A percentile compares a stretch with the other conserved stretches of the same genome.
Evolutionary conservation across 306 rosid species (phyloP).

Genomic region (Quillaja saponaria): DNA sequence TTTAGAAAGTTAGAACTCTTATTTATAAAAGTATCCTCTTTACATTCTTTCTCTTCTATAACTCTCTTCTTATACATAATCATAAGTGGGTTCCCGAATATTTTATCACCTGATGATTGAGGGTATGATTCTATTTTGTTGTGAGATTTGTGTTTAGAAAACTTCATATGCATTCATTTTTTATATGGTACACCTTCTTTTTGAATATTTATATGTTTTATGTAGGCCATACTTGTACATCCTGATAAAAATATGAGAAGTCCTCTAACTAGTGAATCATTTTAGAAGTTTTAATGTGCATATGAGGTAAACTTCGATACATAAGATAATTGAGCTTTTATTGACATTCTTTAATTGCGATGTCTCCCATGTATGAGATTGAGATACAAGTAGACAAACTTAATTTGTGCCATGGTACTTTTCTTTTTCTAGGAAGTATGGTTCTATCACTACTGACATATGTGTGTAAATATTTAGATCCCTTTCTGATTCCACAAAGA

Average conservation of each 20-base stretch:
- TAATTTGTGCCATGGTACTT: not conserved
- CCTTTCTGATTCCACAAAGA: slow-evolving; percentile 84
- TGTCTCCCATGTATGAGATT: slow-evolving; percentile 17
- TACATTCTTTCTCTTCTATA: not conserved
- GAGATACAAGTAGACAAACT: slow-evolving; percentile 11
- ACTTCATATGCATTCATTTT: not conserved
- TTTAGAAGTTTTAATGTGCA: slow-evolving; percentile 92
- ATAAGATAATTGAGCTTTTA: slow-evolving; percentile 10
- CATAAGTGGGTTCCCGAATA: not conserved
- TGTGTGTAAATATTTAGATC: slow-evolving; percentile 55
- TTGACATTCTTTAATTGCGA: slow-evolving; percentile 12
- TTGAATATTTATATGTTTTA: not conserved
- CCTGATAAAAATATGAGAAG: slow-evolving; percentile 99
- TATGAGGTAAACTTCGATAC: slow-evolving; percentile 67
- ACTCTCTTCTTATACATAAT: not conserved
- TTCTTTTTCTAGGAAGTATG: too few species aligned
- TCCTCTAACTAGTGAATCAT: slow-evolving; percentile 84
- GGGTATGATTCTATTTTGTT: not conserved
- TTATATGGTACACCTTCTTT: not conserved
- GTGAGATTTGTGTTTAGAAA: too few species aligned
- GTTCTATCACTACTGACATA: slow-evolving; percentile 18
- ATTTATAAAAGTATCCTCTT: too few species aligned
- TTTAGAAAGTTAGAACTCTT: too few species aligned
- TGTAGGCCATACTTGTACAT: slow-evolving; percentile 97
- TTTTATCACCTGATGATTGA: not conserved